Evolutionary conservation across 2,329 filamentous ascomycete species (phyloP), one percentile per base, ranked within the genome.

Genomic region (Magnaporthiopsis incrustans): DNA sequence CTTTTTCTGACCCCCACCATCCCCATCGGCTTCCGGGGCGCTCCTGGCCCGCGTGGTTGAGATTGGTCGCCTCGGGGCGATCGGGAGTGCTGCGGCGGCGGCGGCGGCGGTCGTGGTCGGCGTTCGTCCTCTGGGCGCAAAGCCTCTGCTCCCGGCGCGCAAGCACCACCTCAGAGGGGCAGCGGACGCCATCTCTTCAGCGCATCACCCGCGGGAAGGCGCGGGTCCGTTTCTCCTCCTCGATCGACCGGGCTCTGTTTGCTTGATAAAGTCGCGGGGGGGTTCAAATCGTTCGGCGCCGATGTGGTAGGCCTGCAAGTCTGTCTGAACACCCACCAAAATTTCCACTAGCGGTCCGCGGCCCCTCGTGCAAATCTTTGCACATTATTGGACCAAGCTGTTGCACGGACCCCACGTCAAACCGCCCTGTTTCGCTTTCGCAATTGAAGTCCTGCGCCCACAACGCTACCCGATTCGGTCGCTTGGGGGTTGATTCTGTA

Each of bases 21-120:
- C 66, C n/a, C 70, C 65, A 62, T 65, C 68, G 4, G 66, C 66
- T 10, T 53, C 22, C 22, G 44, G 22, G n/a, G 44, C 44, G n/a
- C 8, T 53, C 22, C 44, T 53, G 4, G 44, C 18, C 22, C 7
- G 6, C n/a, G 44, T 53, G n/a, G 1, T 53, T 22, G 44, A 22
- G 44, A 53, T 53, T 53, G 18, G 22, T 22, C 44, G 44, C 44
- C 44, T 53, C 22, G 44, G 22, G 44, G 8, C 18, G 22, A 25
- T 53, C 44, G 44, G 44, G 44, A 25, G 44, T n/a, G 44, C 22
- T 7, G 22, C 44, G 6, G 10, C 44, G 30, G 44, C 30, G 11
- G 61, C 26, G 26, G 38, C 35, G 30, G 12, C 35, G 35, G 11
- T 12, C 8, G 32, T 38, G 35, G 27, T 62, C 27, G 60, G 10